Conservation (phyloP, 2,329 filamentous ascomycete genomes). For the Ophiocordyceps australis region DNA sequence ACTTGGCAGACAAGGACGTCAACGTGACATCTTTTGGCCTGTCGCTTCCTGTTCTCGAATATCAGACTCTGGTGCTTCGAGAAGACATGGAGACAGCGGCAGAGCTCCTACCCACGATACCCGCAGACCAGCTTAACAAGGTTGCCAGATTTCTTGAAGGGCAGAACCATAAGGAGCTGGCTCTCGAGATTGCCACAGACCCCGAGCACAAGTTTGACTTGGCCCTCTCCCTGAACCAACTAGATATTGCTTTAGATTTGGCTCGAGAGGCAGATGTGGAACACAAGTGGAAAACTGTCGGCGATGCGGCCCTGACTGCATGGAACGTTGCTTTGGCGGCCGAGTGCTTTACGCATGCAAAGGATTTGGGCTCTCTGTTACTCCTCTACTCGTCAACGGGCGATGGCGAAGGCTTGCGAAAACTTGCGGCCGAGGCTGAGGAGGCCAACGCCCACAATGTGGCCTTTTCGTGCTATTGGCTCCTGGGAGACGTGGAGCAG, state of each 20-base stretch:
- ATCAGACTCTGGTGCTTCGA: constrained; percentile 87
- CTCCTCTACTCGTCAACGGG: constrained; percentile 77
- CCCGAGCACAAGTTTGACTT: constrained; percentile 94
- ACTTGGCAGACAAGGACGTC: constrained; percentile 91
- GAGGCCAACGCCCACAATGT: constrained; percentile 75
- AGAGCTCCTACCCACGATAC: constrained; percentile 69
- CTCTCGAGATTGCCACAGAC: constrained; percentile 85
- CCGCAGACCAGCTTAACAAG: constrained; percentile 91
- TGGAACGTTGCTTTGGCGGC: constrained; percentile 84
- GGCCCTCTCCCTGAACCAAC: constrained; percentile 62
- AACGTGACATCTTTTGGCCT: constrained; percentile 78
- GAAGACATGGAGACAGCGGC: constrained; percentile 84
- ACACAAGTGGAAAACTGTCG: constrained; percentile 97
- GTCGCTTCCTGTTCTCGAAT: constrained; percentile 85
- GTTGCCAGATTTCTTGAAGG: constrained; percentile 95
- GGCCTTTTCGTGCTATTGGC: constrained; percentile 80
- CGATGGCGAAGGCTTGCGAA: constrained; percentile 54
- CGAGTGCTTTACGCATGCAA: constrained; percentile 83
- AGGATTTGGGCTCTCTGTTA: constrained; percentile 76
- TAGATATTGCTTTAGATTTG: constrained; percentile 72
- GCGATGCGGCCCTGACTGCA: constrained; percentile 68
- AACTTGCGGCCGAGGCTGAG: constrained; percentile 57
- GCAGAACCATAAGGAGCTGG: constrained; percentile 91
- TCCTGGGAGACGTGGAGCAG: constrained; percentile 62
- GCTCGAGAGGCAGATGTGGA: constrained; percentile 72